Conservation (phyloP, 371 early-diverging fungal species). For the Apophysomyces sp. region DNA sequence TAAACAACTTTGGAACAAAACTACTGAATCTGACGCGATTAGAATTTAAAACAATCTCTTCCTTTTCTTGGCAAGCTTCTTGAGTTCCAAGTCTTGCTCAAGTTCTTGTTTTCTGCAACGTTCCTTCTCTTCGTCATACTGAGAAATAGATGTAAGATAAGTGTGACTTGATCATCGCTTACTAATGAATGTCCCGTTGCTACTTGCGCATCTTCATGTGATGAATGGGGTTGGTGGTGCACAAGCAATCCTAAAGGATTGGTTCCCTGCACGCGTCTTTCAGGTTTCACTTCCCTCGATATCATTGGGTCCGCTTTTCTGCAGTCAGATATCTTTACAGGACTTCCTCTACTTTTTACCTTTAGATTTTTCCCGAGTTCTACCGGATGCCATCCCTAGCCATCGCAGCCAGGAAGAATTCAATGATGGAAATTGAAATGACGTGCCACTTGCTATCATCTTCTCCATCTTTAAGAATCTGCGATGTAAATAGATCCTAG, state of each 20-base stretch:
- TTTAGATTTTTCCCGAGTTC: neutral
- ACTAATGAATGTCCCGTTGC: neutral
- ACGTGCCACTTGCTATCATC: neutral
- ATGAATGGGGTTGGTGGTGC: neutral
- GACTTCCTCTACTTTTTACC: neutral
- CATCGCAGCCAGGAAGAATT: neutral
- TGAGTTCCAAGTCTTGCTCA: neutral
- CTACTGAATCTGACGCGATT: too few relatives aligned
- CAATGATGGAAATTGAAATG: neutral
- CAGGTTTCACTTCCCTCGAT: neutral
- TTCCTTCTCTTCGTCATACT: neutral
- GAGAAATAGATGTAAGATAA: neutral
- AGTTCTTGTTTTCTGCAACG: neutral
- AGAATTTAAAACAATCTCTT: neutral
- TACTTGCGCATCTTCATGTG: neutral
- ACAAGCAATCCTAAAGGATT: neutral
- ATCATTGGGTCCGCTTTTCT: neutral
- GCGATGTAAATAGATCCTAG: neutral
- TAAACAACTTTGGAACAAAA: too few relatives aligned
- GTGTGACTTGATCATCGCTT: neutral
- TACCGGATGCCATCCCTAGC: neutral
- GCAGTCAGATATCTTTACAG: neutral
- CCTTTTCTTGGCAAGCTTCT: neutral
- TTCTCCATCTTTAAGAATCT: neutral
- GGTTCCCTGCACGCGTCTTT: neutral